A percentile compares a stretch with the other conserved stretches of the same genome.
These are phyloP conservation scores for Physcomitrium patens DNA, from an alignment of 225 moss, liverwort and hornwort genomes.

Conservation along the genomic window DNA sequence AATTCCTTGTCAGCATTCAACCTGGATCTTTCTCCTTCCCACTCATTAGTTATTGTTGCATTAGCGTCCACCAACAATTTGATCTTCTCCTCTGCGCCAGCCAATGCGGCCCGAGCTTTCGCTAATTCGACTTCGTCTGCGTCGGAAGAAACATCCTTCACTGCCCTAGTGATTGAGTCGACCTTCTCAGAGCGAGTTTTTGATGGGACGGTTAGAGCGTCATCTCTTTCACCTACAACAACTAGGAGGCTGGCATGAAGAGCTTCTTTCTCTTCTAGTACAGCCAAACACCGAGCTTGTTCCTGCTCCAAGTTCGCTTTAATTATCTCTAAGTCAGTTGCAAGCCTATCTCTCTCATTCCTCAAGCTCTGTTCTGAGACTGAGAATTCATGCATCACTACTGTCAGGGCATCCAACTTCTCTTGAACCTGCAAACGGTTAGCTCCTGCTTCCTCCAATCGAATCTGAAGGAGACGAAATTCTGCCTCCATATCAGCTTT, in stretches of 20 bases:
- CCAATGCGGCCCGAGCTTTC: constrained; percentile 53
- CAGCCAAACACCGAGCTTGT: constrained; percentile 23
- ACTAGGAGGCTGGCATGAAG: constrained; percentile 37
- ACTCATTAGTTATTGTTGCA: constrained; percentile 51
- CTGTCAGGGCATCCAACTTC: constrained; percentile 53
- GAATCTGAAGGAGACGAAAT: constrained; percentile 26
- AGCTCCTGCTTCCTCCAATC: constrained; percentile 35
- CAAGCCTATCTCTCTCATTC: constrained; percentile 32
- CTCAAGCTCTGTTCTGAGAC: constrained; percentile 47
- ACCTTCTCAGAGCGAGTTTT: constrained; percentile 2
- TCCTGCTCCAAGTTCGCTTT: constrained; percentile 34
- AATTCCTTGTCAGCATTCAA: constrained; percentile 50
- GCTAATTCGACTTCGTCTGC: constrained; percentile 50
- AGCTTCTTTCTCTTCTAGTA: constrained; percentile 32
- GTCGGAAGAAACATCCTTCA: constrained; percentile 30
- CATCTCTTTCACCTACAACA: constrained; percentile 32
- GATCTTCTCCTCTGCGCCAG: constrained; percentile 66
- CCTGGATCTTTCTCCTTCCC: constrained; percentile 58
- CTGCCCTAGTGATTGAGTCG: constrained; percentile 21
- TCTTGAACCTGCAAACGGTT: constrained; percentile 42
- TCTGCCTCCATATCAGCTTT: constrained; percentile 44
- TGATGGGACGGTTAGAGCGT: constrained; percentile 28
- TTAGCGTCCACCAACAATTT: constrained; percentile 62
- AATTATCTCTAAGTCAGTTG: constrained; percentile 35
- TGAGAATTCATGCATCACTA: constrained; percentile 53